Evolutionary conservation across 192 early-diverging fungal genomes (phyloP).

Genomic region (Kappamyces sp.): DNA sequence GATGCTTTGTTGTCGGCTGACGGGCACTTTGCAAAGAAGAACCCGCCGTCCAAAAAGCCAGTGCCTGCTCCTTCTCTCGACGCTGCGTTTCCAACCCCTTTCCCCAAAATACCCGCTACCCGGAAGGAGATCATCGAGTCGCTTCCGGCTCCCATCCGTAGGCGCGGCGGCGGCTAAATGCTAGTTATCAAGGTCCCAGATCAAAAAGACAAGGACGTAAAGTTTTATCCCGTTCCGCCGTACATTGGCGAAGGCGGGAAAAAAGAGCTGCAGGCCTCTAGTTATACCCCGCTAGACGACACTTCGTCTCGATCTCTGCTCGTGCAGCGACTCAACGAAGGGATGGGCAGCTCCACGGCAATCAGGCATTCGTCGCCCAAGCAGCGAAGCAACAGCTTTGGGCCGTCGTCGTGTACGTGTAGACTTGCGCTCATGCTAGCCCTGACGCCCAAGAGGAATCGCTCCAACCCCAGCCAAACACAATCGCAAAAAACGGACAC

Average conservation of each 20-base stretch:
- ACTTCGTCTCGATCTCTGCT: background rate
- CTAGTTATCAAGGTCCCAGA: background rate
- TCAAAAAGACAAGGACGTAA: background rate
- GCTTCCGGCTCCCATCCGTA: background rate
- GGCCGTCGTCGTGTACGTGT: too few species aligned
- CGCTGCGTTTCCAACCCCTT: background rate
- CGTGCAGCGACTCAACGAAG: background rate
- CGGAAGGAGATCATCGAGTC: background rate
- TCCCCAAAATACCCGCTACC: background rate
- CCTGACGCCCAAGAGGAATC: too few species aligned
- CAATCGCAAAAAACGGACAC: too few species aligned
- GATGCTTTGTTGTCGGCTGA: background rate
- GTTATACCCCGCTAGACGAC: constrained; percentile 1
- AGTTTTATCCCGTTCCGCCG: constrained; percentile 2
- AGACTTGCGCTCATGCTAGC: too few species aligned
- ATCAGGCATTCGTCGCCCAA: too few species aligned
- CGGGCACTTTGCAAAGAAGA: background rate
- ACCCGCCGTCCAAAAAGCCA: background rate
- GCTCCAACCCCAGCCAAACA: too few species aligned
- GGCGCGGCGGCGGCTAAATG: background rate
- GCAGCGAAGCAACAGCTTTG: too few species aligned
- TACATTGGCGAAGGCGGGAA: background rate
- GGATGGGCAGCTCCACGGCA: background rate
- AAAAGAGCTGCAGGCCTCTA: constrained; percentile 4
- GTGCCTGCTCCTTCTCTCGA: background rate